These are phyloP conservation scores for Aspergillus funiculosus DNA, from an alignment of 495 filamentous ascomycete genomes.

Conservation along the genomic window DNA sequence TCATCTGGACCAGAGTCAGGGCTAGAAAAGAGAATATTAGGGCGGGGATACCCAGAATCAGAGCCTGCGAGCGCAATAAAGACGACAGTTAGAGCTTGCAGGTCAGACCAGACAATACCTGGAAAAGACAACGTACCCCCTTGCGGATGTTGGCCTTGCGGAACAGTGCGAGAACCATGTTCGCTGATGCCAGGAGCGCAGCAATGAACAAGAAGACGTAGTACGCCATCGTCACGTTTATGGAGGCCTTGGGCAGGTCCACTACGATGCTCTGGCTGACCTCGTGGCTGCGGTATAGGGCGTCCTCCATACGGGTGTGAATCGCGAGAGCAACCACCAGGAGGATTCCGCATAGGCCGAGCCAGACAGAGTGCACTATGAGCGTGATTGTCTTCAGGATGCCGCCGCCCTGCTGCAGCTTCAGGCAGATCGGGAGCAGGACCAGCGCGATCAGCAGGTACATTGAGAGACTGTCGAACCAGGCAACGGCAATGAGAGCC, in stretches of 20 bases:
- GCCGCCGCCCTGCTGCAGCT: slow-evolving; percentile 9
- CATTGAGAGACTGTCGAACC: slow-evolving; percentile 7
- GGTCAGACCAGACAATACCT: too few relatives aligned
- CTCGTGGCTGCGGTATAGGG: background rate
- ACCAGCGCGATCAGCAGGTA: slow-evolving; percentile 11
- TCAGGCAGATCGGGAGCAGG: slow-evolving; percentile 16
- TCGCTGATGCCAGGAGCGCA: slow-evolving; percentile 7
- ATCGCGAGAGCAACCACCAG: slow-evolving; percentile 10
- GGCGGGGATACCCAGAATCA: background rate
- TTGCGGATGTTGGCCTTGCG: slow-evolving; percentile 3
- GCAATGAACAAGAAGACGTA: slow-evolving; percentile 16
- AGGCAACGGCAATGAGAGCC: background rate
- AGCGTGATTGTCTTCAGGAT: slow-evolving; percentile 6
- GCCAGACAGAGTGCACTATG: slow-evolving; percentile 3
- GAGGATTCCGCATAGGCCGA: slow-evolving; percentile 10
- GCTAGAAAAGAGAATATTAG: slow-evolving; percentile 1
- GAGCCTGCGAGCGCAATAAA: background rate
- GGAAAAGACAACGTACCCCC: slow-evolving; percentile 12
- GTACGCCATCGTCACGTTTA: slow-evolving; percentile 2
- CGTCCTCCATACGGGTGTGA: slow-evolving; percentile 5
- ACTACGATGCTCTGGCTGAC: background rate
- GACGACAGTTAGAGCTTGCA: too few relatives aligned
- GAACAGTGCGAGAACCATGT: slow-evolving; percentile 10
- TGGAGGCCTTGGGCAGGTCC: background rate
- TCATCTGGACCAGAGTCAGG: slow-evolving; percentile 1